These are phyloP conservation scores for Phlyctochytrium bullatum DNA, from an alignment of 192 early-diverging fungal species.

Conservation along the genomic window DNA sequence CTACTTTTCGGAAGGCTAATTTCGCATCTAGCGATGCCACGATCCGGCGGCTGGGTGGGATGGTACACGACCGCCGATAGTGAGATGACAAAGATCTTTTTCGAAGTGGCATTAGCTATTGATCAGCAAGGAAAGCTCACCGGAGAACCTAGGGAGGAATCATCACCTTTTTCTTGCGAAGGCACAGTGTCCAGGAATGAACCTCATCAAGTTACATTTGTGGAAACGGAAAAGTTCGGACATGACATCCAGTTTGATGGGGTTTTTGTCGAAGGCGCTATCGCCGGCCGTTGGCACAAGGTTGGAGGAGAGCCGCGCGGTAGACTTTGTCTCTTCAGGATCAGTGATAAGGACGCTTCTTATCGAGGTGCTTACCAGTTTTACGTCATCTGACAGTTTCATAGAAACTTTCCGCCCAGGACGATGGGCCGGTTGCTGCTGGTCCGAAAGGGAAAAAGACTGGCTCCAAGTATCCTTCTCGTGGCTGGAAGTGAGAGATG, in stretches of 20 bases:
- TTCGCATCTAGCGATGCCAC: conserved; percentile 3
- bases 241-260: conserved; percentile 2
- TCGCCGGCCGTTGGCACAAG: conserved; percentile 3
- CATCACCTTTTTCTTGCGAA: not conserved
- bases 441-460: conserved; percentile 7
- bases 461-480: conserved; percentile 18
- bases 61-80: not conserved
- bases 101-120: not conserved
- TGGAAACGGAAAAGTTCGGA: conserved; percentile 1
- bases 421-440: conserved; percentile 11
- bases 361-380: too few relatives aligned
- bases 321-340: conserved; percentile 7
- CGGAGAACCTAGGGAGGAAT: conserved; percentile 4
- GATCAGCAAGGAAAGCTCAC: not conserved
- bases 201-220: not conserved
- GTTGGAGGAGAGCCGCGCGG: not conserved
- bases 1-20: too few relatives aligned
- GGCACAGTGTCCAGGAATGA: not conserved
- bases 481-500: conserved; percentile 11
- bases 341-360: conserved; percentile 3
- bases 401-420: not conserved
- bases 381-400: too few relatives aligned
- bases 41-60: not conserved
- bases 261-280: conserved; percentile 1
- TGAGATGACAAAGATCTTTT: conserved; percentile 7